Evolutionary conservation across 192 early-diverging fungal genomes (phyloP).

Genomic region (Coemansia asiatica): DNA sequence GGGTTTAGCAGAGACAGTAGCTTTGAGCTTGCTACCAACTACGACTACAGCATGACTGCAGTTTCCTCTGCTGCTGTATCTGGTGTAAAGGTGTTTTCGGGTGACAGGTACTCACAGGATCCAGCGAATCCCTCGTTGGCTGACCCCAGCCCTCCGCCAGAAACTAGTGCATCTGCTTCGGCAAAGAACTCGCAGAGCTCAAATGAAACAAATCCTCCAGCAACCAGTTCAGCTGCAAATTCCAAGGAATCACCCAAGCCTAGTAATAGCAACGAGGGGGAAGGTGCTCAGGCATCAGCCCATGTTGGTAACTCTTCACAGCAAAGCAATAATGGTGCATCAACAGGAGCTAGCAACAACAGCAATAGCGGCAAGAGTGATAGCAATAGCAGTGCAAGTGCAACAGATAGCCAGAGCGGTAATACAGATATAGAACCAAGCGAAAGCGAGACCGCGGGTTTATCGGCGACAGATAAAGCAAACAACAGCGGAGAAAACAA

Average conservation of each 20-base stretch:
- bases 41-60: conserved; percentile 26
- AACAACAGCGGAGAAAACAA: conserved; percentile 3
- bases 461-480: neutral
- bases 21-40: conserved; percentile 18
- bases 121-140: conserved; percentile 14
- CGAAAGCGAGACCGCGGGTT: neutral
- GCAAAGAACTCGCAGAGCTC: neutral
- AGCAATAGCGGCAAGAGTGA: neutral
- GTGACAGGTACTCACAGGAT: conserved; percentile 32
- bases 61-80: conserved; percentile 6
- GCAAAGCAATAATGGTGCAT: neutral
- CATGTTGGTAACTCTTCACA: too few relatives aligned
- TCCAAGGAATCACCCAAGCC: neutral
- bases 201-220: neutral
- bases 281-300: neutral
- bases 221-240: neutral
- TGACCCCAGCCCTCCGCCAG: neutral
- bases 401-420: neutral
- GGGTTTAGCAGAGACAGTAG: conserved; percentile 22
- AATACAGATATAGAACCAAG: conserved; percentile 3
- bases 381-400: neutral
- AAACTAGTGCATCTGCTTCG: neutral
- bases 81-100: conserved; percentile 27
- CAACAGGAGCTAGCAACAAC: neutral
- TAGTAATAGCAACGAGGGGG: neutral